Base-by-base conservation (phyloP, 2,329 filamentous ascomycete genomes). In the Cryphonectria japonica region DNA sequence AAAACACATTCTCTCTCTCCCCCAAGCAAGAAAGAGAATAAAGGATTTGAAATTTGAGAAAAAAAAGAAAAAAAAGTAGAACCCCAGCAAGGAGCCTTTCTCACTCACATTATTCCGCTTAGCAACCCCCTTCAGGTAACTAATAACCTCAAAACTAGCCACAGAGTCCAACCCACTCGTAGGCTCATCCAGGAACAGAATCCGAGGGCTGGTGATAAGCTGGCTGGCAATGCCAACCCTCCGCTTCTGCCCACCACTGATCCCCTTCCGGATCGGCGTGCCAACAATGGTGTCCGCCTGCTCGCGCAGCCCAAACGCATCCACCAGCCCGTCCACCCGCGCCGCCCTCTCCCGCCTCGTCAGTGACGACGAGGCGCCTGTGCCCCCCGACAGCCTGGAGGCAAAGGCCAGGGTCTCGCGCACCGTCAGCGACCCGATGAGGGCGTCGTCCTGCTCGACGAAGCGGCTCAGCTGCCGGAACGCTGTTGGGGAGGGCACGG, bases 391-490 rank as follows among this genome's bases (percentile, higher is more conserved):
- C 81, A 97, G 86, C 39, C 91, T 87, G 0, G 93, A 92, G 0
- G 93, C 91, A 79, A 97, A 97, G 73, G 89, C 83, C 72, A 97
- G 82, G 0, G 93, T 97, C 82, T 97, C 94, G 39, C 87, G 85
- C 11, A 95, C 92, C 0, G 93, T 97, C 74, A 97, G 83, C 0
- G 91, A 91, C 5, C 93, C 94, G 66, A 95, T 92, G 16, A 97
- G 85, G 0, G 93, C 91, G 83, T 97, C 94, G 74, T 97, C 93
- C 79, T 97, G 94, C 82, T 97, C 94, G 32, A 97, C 94, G 77
- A 94, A 97, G 63, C 89, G 89, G 69, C 88, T 91, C 66, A 95
- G 84, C 64, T 87, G 84, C 26, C 89, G 88, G 75, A 95, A 91
- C 0, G 83, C 82, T 9, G 83, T 78, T 9, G 83, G 80, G 0